A percentile compares a stretch with the other conserved stretches of the same genome.
phyloP scores from a whole-genome alignment of 2,329 filamentous ascomycete genomes.

The Kalmusia sp. region DNA sequence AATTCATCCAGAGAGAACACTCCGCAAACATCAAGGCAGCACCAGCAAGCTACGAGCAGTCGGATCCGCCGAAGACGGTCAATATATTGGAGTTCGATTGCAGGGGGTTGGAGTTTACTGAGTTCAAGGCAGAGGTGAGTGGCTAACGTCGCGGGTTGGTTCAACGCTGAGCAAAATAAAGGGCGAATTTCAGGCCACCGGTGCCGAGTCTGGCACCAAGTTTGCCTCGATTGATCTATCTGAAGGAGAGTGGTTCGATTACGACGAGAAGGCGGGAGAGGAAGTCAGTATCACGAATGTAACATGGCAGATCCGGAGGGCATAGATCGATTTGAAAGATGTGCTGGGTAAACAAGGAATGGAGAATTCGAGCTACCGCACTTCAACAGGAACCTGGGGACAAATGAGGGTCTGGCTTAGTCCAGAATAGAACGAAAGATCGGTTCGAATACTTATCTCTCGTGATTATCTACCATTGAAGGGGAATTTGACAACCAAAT shows the following conservation, averaged over 20 bases:
- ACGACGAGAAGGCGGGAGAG: constrained; percentile 90
- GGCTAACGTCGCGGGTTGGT: neutral
- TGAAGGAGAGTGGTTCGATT: constrained; percentile 98
- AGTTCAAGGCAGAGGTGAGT: constrained; percentile 86
- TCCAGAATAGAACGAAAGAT: too few relatives aligned
- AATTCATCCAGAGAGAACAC: constrained; percentile 72
- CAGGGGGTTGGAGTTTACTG: constrained; percentile 87
- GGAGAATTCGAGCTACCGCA: too few relatives aligned
- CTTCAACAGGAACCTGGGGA: too few relatives aligned
- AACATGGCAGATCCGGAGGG: constrained; percentile 82
- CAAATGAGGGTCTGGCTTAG: too few relatives aligned
- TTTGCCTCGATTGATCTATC: constrained; percentile 82
- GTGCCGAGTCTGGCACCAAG: constrained; percentile 78
- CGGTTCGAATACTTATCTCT: too few relatives aligned
- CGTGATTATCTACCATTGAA: too few relatives aligned
- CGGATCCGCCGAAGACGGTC: constrained; percentile 74
- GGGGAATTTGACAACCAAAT: too few relatives aligned
- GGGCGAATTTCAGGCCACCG: constrained; percentile 91
- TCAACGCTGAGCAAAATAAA: constrained; percentile 44
- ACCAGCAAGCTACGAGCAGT: constrained; percentile 74
- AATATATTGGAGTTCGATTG: constrained; percentile 93
- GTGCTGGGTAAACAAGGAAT: too few relatives aligned
- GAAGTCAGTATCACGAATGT: constrained; percentile 93
- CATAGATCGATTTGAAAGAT: too few relatives aligned
- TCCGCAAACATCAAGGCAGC: constrained; percentile 82